Evolutionary conservation across 495 filamentous ascomycete genomes (phyloP).

Genomic region (Hypoxylon rickii): DNA sequence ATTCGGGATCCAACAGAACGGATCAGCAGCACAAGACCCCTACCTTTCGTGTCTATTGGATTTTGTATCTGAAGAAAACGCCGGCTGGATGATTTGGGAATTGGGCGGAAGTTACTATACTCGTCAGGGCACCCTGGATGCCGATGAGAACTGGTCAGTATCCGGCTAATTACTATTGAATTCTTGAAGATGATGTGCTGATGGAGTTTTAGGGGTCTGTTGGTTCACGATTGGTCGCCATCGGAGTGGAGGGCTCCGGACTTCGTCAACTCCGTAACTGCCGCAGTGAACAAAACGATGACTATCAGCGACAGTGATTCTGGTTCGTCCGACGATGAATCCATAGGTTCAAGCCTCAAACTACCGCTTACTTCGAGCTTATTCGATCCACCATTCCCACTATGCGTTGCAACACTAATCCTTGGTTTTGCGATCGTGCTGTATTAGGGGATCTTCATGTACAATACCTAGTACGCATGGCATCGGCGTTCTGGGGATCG

Average conservation of each 20-base stretch:
- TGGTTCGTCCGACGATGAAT: constrained; percentile 12
- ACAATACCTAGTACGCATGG: too few species aligned
- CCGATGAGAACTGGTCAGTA: constrained; percentile 53
- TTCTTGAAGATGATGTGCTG: not conserved
- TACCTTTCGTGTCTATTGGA: constrained; percentile 54
- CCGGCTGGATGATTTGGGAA: constrained; percentile 64
- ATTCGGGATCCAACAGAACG: constrained; percentile 51
- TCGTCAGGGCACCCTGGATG: constrained; percentile 51
- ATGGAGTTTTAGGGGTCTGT: constrained; percentile 37
- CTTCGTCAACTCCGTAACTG: constrained; percentile 38
- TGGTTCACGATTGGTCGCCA: constrained; percentile 50
- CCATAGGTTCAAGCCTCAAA: constrained; percentile 2
- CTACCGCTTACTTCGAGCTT: not conserved
- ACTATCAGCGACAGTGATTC: constrained; percentile 20
- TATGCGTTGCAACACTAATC: constrained; percentile 3
- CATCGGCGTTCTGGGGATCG: too few species aligned
- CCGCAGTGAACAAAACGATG: constrained; percentile 38
- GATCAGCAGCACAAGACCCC: constrained; percentile 41
- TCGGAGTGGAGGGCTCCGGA: constrained; percentile 45
- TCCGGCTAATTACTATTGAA: not conserved
- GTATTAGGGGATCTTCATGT: too few species aligned
- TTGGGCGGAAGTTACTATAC: constrained; percentile 61
- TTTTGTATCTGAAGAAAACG: constrained; percentile 50
- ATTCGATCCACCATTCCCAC: constrained; percentile 2
- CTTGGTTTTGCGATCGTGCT: constrained; percentile 3